phyloP scores from a whole-genome alignment of 1,139 yeast genomes.

The Nakaseomyces glabratus region DNA sequence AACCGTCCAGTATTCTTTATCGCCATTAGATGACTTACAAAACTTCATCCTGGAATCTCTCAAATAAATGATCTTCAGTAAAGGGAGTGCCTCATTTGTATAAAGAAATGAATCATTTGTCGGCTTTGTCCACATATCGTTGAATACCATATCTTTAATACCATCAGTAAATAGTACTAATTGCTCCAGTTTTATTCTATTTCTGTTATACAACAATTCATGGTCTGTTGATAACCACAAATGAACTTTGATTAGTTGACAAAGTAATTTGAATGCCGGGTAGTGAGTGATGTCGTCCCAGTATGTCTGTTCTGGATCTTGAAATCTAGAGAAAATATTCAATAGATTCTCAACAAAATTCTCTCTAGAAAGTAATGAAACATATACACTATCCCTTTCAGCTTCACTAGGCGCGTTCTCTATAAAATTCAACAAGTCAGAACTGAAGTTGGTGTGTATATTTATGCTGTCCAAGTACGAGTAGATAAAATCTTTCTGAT shows the following conservation, averaged over 20 bases:
- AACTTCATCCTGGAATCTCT: conserved; percentile 61
- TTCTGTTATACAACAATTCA: conserved; percentile 43
- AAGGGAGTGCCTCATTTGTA: conserved; percentile 38
- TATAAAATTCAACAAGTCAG: conserved; percentile 15
- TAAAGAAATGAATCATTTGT: conserved; percentile 24
- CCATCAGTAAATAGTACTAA: conserved; percentile 41
- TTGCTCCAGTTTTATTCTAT: conserved; percentile 40
- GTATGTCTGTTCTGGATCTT: neutral
- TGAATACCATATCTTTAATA: conserved; percentile 47
- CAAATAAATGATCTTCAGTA: conserved; percentile 59
- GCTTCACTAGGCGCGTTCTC: conserved; percentile 19
- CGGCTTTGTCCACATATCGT: conserved; percentile 40
- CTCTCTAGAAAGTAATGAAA: conserved; percentile 14
- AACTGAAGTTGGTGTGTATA: neutral
- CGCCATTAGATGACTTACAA: conserved; percentile 30
- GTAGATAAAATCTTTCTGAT: conserved; percentile 2
- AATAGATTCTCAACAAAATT: conserved; percentile 17
- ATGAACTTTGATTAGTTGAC: conserved; percentile 47
- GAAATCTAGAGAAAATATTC: conserved; percentile 19
- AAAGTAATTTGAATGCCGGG: conserved; percentile 3
- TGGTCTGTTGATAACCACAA: conserved; percentile 61
- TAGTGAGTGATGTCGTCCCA: conserved; percentile 1
- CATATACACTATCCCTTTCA: conserved; percentile 21
- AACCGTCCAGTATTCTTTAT: conserved; percentile 48
- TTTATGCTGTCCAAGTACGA: conserved; percentile 5